Evolutionary conservation across 305 asterid genomes (phyloP).

Genomic region (Plantago coronopus): DNA sequence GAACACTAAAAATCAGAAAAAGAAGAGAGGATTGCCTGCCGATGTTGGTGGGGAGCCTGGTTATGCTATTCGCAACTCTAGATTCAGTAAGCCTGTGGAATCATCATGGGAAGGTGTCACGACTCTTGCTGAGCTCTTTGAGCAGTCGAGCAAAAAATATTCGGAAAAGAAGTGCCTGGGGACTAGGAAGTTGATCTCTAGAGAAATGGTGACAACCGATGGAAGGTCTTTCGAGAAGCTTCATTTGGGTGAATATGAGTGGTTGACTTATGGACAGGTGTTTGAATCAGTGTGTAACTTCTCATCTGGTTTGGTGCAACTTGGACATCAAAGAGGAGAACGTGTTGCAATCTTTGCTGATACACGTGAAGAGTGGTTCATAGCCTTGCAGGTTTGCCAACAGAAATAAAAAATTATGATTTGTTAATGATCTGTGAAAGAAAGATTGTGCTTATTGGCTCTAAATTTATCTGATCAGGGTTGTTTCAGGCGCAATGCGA

Average conservation of each 20-base stretch:
- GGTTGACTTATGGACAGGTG: slow-evolving; percentile 79
- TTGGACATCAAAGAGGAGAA: slow-evolving; percentile 88
- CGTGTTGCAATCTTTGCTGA: slow-evolving; percentile 98
- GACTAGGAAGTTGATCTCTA: slow-evolving; percentile 66
- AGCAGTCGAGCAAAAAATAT: slow-evolving; percentile 62
- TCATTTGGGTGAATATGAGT: slow-evolving; percentile 89
- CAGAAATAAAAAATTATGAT: not conserved
- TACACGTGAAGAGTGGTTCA: slow-evolving; percentile 92
- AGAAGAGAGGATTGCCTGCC: slow-evolving; percentile 60
- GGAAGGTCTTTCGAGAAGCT: slow-evolving; percentile 96
- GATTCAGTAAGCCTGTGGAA: slow-evolving; percentile 68
- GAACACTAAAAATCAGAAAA: slow-evolving; percentile 55
- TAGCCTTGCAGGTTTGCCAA: slow-evolving; percentile 77
- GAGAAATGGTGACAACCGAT: slow-evolving; percentile 60
- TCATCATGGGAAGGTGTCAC: slow-evolving; percentile 91
- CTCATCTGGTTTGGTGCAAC: slow-evolving; percentile 76
- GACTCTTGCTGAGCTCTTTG: slow-evolving; percentile 92
- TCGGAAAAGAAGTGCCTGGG: slow-evolving; percentile 58
- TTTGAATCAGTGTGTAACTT: slow-evolving; percentile 77
- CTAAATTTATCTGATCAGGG: slow-evolving; percentile 48
- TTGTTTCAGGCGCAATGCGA: slow-evolving; percentile 91
- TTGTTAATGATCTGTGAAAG: slow-evolving; percentile 4
- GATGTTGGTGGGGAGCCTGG: slow-evolving; percentile 85
- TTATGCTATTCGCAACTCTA: slow-evolving; percentile 58
- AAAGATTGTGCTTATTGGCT: slow-evolving; percentile 13